Conservation (phyloP, 306 rosid genomes). For the Chamaecrista fasciculata region DNA sequence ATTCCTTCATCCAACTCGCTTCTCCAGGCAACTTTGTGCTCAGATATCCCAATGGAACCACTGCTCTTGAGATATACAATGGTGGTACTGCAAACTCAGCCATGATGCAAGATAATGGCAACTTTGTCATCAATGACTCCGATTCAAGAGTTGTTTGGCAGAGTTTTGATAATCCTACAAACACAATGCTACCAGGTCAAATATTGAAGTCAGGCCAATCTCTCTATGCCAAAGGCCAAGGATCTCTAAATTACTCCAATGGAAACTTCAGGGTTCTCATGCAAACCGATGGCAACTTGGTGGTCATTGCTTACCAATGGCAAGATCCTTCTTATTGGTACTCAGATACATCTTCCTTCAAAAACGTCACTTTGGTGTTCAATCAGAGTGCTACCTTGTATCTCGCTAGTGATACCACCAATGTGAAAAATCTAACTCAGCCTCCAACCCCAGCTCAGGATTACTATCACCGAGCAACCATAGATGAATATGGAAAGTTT, state of each 20-base stretch:
- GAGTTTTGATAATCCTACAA: conserved; percentile 17
- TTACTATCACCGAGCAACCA: conserved; percentile 31
- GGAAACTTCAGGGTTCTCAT: conserved; percentile 25
- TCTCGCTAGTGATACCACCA: not conserved
- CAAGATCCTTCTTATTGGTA: conserved; percentile 32
- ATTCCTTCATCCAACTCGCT: conserved; percentile 29
- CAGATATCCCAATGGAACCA: conserved; percentile 15
- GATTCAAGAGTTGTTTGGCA: conserved; percentile 3
- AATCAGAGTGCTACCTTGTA: conserved; percentile 15
- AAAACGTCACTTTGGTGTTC: conserved; percentile 14
- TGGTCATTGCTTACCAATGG: conserved; percentile 24
- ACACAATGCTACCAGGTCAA: conserved; percentile 34
- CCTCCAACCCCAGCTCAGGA: conserved; percentile 27
- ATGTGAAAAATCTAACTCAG: not conserved
- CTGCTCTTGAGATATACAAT: not conserved
- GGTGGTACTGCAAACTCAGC: conserved; percentile 13
- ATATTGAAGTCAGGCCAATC: not conserved
- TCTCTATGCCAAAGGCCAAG: conserved; percentile 31
- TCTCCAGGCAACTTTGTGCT: conserved; percentile 26
- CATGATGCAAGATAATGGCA: conserved; percentile 27
- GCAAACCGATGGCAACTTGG: conserved; percentile 29
- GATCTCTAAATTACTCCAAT: conserved; percentile 28
- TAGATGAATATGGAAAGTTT: conserved; percentile 34
- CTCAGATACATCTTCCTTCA: not conserved
- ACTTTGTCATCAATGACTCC: conserved; percentile 8